Evolutionary conservation across 371 early-diverging fungal species (phyloP).

Genomic region (Mucor circinelloides): DNA sequence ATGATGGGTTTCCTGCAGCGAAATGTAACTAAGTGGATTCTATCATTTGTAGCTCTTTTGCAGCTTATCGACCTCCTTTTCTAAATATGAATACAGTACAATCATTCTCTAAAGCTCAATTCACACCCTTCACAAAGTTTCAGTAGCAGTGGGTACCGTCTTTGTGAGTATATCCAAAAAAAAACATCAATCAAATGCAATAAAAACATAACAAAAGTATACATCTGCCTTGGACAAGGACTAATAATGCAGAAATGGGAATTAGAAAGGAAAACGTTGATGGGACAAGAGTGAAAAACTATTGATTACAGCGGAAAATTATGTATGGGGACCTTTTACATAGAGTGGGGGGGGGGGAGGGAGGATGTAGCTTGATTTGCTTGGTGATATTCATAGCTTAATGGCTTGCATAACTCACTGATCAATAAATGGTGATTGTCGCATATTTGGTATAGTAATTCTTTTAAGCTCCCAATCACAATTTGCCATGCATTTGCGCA

Average conservation of each 20-base stretch:
- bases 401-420: too few species aligned
- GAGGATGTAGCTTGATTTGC: too few species aligned
- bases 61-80: conserved; percentile 19
- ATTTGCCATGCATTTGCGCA: too few species aligned
- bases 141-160: background rate
- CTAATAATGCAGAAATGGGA: background rate
- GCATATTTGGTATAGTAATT: background rate
- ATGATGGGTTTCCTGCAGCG: background rate
- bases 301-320: too few species aligned
- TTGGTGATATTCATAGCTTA: too few species aligned
- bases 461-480: background rate
- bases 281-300: too few species aligned
- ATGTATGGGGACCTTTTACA: too few species aligned
- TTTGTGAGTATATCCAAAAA: background rate
- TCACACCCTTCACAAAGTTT: background rate
- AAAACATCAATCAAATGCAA: background rate
- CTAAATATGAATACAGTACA: background rate
- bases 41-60: conserved; percentile 9
- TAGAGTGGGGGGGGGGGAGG: too few species aligned
- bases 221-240: background rate
- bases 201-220: background rate
- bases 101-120: background rate
- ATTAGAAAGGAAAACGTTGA: too few species aligned
- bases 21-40: too few species aligned
- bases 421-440: too few species aligned